Base-by-base conservation (phyloP, 192 early-diverging fungal genomes). In the Linnemannia zychae region DNA sequence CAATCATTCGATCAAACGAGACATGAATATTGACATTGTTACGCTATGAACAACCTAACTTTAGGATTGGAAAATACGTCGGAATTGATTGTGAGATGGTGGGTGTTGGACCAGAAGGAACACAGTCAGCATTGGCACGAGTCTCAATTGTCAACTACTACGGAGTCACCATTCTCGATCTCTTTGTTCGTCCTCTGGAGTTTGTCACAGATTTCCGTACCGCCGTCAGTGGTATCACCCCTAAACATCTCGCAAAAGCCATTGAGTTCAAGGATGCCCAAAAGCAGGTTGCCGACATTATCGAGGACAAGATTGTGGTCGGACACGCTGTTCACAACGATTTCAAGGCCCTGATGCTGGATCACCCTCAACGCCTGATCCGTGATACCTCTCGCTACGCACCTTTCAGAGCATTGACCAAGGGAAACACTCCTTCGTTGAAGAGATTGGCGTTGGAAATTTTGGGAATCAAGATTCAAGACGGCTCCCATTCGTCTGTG, bases 1-100 rank as follows among this genome's bases (percentile, higher is more conserved):
- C 66, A 37, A 4, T 33, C 31, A 6, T 9, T 24, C n/a, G 24
- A 2, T 0, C 3, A 7, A 5, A 33, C 0, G 18, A 38, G 38
- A 68, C 20, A 6, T 38, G 37, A 38, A 17, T 38, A 7, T 36
- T 50, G 48, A 34, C 13, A 31, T 20, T 44, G 33, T 46, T n/a
- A 49, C 40, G 40, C 40, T 9, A 31, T 48, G 1, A 60, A 17
- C 7, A 22, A 22, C 31, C 16, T 12, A 53, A 74, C 16, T 47
- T 0, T 79, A 86, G 83, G 75, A 82, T 87, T 80, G 99, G 99
- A 53, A 97, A 96, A 81, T 99, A 93, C 83, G 78, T 99, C 7
- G 97, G 94, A 13, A 96, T 99, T 15, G 99, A 99, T 93, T 99
- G 99, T 88, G 99, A 99, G 89, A 99, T 99, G 98, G 98, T 99